Base-by-base conservation (phyloP, 352 stramenopile genomes). In the Phytopythium ostracodes region DNA sequence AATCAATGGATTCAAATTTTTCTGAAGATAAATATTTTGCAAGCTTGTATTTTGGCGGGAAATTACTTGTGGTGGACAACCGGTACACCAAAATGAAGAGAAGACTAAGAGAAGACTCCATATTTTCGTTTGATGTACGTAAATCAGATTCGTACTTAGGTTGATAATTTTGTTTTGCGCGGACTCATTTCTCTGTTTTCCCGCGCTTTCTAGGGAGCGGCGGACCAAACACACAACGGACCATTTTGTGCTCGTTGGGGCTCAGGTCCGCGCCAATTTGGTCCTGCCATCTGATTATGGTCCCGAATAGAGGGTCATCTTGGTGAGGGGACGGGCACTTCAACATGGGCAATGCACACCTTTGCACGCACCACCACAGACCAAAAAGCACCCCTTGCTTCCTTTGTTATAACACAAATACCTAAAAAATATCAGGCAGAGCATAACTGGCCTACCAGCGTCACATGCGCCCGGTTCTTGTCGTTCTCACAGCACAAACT, bases 401-500 rank as follows among this genome's bases (percentile, higher is more conserved):
- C n/a, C 42, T 49, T 49, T 49, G 20, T 25, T 49, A 49, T 49
- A 22, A 49, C 42, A 49, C 42, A 25, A 9, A 17, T 20, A 25
- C 12, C 11, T 22, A 52, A 22, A 52, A 22, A 52, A n/a, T n/a
- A n/a, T n/a, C n/a, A n/a, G n/a, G n/a, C n/a, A n/a, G 18, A n/a
- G 38, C 15, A n/a, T n/a, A 18, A n/a, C 18, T 8, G 1, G 18
- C 20, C 20, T 49, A 22, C 18, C 42, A 15, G 42, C 42, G n/a
- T 10, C 20, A 49, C 42, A 17, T 22, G 53, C 59, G 29, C 29
- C 29, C 7, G 33, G 33, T 14, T 5, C 2, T 38, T 38, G 20
- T 20, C 42, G 49, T 64, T 61, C 43, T 64, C 71, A 90, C 66
- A 88, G 63, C 46, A 87, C 78, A 69, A 85, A 86, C 65, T 90